Percentiles rank a stretch among this genome's conserved stretches.
Evolutionary conservation across 225 moss, liverwort and hornwort species (phyloP).

Genomic region (Bryoerythrophyllum caledonicum): DNA sequence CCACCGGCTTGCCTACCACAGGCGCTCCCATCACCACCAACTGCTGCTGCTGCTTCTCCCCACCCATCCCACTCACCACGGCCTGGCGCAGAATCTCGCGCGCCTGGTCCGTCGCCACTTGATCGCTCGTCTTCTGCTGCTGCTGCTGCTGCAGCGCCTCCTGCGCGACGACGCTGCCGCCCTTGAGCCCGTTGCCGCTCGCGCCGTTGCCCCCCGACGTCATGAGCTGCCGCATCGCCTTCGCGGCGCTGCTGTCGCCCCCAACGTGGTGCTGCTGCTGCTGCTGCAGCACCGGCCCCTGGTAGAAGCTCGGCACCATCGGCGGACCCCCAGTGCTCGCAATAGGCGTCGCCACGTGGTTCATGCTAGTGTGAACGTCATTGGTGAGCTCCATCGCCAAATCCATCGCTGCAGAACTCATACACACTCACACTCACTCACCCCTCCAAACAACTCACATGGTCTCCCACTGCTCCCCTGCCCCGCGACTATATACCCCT

Average conservation of each 20-base stretch:
- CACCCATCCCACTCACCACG: slow-evolving; percentile 30
- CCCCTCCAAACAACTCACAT: too few species aligned
- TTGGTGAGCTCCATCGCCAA: too few species aligned
- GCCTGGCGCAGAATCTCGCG: slow-evolving; percentile 55
- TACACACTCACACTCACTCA: too few species aligned
- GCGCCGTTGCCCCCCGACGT: background rate
- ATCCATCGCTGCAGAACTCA: too few species aligned
- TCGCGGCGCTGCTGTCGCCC: slow-evolving; percentile 19
- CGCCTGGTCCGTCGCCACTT: slow-evolving; percentile 47
- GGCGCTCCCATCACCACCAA: background rate
- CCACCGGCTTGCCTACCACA: slow-evolving; percentile 1
- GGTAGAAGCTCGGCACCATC: too few species aligned
- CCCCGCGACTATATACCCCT: too few species aligned
- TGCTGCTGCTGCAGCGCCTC: slow-evolving; percentile 17
- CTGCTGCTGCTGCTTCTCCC: slow-evolving; percentile 24
- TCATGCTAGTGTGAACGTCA: too few species aligned
- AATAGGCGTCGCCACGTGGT: too few species aligned
- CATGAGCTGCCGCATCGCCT: slow-evolving; percentile 33
- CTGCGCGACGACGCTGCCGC: background rate
- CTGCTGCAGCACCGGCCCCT: background rate
- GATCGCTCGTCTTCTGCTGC: slow-evolving; percentile 36
- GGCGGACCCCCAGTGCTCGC: too few species aligned
- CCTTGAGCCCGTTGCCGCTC: slow-evolving; percentile 47
- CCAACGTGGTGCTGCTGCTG: slow-evolving; percentile 23
- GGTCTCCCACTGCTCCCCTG: too few species aligned